Conservation (phyloP, 441 rosid species). For the Pelargonium cotyledonis region DNA sequence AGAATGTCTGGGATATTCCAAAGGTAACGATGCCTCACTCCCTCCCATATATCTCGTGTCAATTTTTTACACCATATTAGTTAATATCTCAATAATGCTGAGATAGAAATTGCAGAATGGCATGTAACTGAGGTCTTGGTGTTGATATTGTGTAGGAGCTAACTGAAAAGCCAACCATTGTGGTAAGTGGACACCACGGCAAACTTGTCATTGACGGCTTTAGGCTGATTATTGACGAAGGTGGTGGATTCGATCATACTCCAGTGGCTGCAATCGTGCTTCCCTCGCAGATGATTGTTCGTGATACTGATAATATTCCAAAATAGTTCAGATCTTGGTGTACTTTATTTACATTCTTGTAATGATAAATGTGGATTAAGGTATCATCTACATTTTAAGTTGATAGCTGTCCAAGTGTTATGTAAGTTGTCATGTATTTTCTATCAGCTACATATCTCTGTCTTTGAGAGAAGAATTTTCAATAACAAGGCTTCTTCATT, state of each 20-base stretch:
- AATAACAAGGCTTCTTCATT: slow-evolving; percentile 3
- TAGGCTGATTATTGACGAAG: slow-evolving; percentile 78
- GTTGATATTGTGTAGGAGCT: slow-evolving; percentile 34
- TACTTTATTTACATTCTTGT: background rate
- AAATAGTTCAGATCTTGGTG: slow-evolving; percentile 6
- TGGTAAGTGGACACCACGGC: slow-evolving; percentile 81
- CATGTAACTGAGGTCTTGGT: slow-evolving; percentile 10
- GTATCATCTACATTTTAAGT: no score
- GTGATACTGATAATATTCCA: slow-evolving; percentile 31
- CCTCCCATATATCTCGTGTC: no score
- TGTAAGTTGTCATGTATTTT: background rate
- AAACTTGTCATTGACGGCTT: slow-evolving; percentile 69
- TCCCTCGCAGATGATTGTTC: slow-evolving; percentile 53
- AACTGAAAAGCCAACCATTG: slow-evolving; percentile 39
- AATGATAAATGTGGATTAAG: background rate
- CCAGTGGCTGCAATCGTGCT: slow-evolving; percentile 73
- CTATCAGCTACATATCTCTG: background rate
- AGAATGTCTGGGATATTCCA: slow-evolving; percentile 72
- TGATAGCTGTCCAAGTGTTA: background rate
- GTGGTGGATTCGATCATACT: slow-evolving; percentile 54
- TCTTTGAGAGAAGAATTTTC: background rate
- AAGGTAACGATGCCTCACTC: slow-evolving; percentile 33
- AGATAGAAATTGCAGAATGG: background rate
- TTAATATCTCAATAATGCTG: no score
- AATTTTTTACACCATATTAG: no score